phyloP scores from a whole-genome alignment of 768 basidiomycete genomes.

The Polyporus arcularius region DNA sequence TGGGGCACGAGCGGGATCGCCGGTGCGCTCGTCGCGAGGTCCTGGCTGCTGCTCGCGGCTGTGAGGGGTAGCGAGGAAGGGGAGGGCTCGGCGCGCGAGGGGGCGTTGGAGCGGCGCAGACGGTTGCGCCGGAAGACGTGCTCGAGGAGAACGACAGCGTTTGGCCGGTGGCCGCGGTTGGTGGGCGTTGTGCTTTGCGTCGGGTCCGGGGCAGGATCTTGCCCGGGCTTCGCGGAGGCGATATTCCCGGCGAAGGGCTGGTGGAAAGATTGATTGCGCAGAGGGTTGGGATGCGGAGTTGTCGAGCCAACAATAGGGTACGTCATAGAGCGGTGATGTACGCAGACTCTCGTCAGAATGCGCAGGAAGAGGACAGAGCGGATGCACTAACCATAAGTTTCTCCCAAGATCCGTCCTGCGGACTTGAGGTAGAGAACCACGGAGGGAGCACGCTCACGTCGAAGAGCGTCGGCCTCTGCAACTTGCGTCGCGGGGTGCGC shows the following conservation, averaged over 20 bases:
- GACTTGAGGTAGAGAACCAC: slow-evolving; percentile 16
- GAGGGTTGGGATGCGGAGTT: neutral
- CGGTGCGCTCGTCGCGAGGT: slow-evolving; percentile 3
- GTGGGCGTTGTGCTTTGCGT: neutral
- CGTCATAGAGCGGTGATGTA: neutral
- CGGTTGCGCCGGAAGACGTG: slow-evolving; percentile 9
- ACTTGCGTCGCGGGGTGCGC: slow-evolving; percentile 41
- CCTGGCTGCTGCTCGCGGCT: neutral
- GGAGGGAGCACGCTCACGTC: slow-evolving; percentile 42
- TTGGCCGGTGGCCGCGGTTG: neutral
- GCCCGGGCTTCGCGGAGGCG: slow-evolving; percentile 11
- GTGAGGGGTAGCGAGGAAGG: slow-evolving; percentile 1
- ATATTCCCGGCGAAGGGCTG: slow-evolving; percentile 21
- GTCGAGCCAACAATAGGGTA: neutral
- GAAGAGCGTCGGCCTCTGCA: slow-evolving; percentile 51
- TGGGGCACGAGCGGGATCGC: slow-evolving; percentile 15
- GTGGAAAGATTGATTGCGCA: neutral
- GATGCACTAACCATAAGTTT: slow-evolving; percentile 45
- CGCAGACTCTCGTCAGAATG: too few species aligned
- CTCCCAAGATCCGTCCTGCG: slow-evolving; percentile 43
- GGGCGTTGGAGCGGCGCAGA: neutral
- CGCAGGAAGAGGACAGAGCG: neutral
- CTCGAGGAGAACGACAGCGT: slow-evolving; percentile 6
- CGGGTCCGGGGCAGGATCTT: neutral
- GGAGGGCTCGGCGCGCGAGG: neutral